A percentile compares a stretch with the other conserved stretches of the same genome.
Evolutionary conservation across 345 rosid genomes (phyloP).

Genomic region (Microcos paniculata): DNA sequence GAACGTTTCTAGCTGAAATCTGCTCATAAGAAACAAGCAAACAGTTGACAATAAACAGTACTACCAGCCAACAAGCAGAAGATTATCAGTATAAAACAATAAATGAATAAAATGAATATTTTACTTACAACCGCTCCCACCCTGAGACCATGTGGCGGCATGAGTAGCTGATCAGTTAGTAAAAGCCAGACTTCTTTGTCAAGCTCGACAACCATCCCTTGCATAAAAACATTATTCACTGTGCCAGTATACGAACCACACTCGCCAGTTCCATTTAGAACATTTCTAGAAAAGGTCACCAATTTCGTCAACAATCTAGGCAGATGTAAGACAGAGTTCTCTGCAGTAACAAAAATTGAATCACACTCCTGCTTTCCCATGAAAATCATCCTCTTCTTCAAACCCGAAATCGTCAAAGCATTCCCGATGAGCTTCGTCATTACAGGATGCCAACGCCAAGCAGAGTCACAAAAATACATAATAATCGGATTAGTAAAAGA

Average conservation of each 20-base stretch:
- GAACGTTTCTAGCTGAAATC: constrained; percentile 73
- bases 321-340: constrained; percentile 52
- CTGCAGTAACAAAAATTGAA: constrained; percentile 55
- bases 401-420: constrained; percentile 41
- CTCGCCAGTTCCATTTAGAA: constrained; percentile 43
- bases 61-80: neutral
- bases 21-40: constrained; percentile 31
- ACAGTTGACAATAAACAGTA: neutral
- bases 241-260: constrained; percentile 63
- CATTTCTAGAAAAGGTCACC: constrained; percentile 18
- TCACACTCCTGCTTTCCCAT: constrained; percentile 42
- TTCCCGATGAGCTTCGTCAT: constrained; percentile 60
- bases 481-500: constrained; percentile 41
- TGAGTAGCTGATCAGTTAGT: constrained; percentile 53
- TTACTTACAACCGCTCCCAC: constrained; percentile 73
- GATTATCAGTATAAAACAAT: neutral
- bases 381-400: constrained; percentile 71
- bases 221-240: constrained; percentile 66
- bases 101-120: neutral
- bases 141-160: constrained; percentile 65
- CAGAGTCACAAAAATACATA: constrained; percentile 62
- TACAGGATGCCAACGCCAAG: constrained; percentile 74
- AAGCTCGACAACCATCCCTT: constrained; percentile 79
- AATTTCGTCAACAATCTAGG: constrained; percentile 32
- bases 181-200: constrained; percentile 87